Conservation (phyloP, 2,329 filamentous ascomycete genomes). For the Alternaria sp. region DNA sequence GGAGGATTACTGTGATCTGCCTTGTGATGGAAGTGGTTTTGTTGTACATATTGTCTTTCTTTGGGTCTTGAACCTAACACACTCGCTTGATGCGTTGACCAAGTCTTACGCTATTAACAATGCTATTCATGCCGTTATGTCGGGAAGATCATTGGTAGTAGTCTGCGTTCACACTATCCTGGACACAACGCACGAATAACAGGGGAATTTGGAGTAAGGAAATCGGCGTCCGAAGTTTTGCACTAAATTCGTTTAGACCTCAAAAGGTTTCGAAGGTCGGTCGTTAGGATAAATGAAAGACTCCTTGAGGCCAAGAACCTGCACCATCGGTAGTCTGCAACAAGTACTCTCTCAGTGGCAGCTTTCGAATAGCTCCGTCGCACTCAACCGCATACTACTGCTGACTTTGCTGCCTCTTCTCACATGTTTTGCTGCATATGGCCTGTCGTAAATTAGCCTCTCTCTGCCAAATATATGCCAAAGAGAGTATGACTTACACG, state of each 20-base stretch:
- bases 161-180: no score
- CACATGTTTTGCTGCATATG: slow-evolving; percentile 8
- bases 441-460: background rate
- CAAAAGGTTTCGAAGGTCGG: background rate
- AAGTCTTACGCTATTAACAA: background rate
- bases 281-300: background rate
- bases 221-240: background rate
- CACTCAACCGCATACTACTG: slow-evolving; percentile 10
- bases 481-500: slow-evolving; percentile 9
- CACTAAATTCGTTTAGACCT: background rate
- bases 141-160: background rate
- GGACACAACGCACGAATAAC: background rate
- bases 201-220: background rate
- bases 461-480: background rate
- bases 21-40: background rate
- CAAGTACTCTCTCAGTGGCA: background rate
- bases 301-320: background rate
- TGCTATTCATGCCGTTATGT: background rate
- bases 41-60: background rate
- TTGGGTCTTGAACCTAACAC: background rate
- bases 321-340: background rate
- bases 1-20: background rate
- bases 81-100: background rate
- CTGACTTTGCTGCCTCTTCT: slow-evolving; percentile 9
- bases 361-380: slow-evolving; percentile 7